phyloP scores from a whole-genome alignment of 2,329 filamentous ascomycete species.

The Magnaporthiopsis incrustans region DNA sequence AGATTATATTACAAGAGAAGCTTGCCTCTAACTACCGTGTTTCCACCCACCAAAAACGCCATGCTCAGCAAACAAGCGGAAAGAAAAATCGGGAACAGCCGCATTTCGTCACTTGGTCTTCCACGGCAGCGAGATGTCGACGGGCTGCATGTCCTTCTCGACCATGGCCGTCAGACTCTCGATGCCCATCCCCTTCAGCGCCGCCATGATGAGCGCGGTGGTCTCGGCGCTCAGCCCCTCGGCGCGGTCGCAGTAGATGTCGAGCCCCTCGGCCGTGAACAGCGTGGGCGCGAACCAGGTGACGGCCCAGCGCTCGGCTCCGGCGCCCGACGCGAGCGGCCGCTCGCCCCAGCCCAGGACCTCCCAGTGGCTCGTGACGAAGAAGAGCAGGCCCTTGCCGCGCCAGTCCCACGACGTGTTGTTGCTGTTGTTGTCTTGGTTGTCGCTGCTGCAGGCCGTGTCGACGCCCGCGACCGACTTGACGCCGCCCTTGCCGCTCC shows the following conservation, averaged over 20 bases:
- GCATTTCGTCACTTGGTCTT: constrained; percentile 19
- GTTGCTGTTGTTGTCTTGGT: background rate
- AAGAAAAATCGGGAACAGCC: background rate
- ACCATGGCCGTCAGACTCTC: constrained; percentile 49
- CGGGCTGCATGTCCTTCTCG: constrained; percentile 38
- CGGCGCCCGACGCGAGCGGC: constrained; percentile 25
- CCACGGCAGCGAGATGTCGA: constrained; percentile 47
- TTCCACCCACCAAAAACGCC: constrained; percentile 4
- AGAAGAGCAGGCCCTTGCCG: constrained; percentile 65
- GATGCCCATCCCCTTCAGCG: constrained; percentile 25
- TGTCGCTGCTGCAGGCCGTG: constrained; percentile 25
- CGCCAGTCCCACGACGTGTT: constrained; percentile 60
- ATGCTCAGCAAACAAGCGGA: background rate
- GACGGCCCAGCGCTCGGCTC: constrained; percentile 59
- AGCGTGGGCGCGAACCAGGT: constrained; percentile 79
- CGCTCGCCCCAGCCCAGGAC: constrained; percentile 65
- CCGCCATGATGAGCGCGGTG: constrained; percentile 8
- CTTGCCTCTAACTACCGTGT: too few relatives aligned
- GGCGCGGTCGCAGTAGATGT: constrained; percentile 62
- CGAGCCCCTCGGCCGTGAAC: constrained; percentile 75
- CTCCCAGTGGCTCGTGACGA: constrained; percentile 74
- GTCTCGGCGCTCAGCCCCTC: constrained; percentile 52
- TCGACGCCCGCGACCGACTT: constrained; percentile 62
- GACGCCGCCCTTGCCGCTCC: constrained; percentile 31
- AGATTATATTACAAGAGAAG: background rate